Base-by-base conservation (phyloP, 257 asterid species). In the Datura wrightii region DNA sequence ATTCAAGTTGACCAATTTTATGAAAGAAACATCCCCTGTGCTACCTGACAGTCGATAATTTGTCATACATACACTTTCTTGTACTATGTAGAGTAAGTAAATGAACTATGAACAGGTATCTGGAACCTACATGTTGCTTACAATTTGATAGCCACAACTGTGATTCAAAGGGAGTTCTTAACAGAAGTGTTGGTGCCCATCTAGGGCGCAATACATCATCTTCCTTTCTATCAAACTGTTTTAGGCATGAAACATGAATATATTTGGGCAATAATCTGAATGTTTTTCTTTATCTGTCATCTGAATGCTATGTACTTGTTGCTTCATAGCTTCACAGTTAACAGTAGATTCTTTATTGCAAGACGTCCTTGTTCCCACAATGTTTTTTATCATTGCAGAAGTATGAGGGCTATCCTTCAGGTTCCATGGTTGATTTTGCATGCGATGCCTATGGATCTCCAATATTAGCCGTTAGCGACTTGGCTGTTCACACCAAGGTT, bases 401-500 rank as follows among this genome's bases (percentile, higher is more conserved):
- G 90, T 79, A 90, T 56, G 94, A 92, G 86, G 98, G 98, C n/a
- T 97, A 97, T 85, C 99, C 99, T 50, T 94, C 99, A 58, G 97
- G 95, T 24, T 94, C 98, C 85, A 93, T 92, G 94, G 97, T 97
- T 78, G 99, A 97, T 91, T 91, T 94, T 89, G 99, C 98, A 54
- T 97, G 93, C 78, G 99, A 97, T 95, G 94, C 95, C 79, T 78
- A 92, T 78, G 98, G 98, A 86, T 92, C 95, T 86, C 98, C 98
- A 42, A 83, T 95, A 78, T 90, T 97, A 84, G 96, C 98, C 66
- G 91, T 94, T 87, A 97, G 98, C 86, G 88, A 84, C 88, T 90
- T 97, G 91, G 97, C 99, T 42, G 92, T 93, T 88, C 99, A 97
- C 87, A 88, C 94, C 34, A 93, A 97, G 99, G 99, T 95, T 56